A percentile compares a stretch with the other conserved stretches of the same genome.
These are phyloP conservation scores for Fraxinus greggii DNA, from an alignment of 305 asterid species.

Conservation along the genomic window DNA sequence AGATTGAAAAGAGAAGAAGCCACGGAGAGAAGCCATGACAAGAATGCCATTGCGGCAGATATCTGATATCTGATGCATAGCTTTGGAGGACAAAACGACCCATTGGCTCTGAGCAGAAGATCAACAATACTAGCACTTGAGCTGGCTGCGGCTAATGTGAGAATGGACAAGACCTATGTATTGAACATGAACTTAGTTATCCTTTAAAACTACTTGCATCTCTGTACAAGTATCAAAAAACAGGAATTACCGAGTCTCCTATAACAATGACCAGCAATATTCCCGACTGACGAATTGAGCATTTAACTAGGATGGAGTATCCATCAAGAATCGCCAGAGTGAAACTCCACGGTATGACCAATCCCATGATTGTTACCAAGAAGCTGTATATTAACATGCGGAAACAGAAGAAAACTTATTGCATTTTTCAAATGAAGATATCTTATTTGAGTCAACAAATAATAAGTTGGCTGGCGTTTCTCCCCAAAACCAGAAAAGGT, in stretches of 20 bases:
- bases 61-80: constrained; percentile 54
- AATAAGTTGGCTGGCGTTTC: background rate
- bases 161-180: constrained; percentile 53
- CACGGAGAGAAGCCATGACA: constrained; percentile 59
- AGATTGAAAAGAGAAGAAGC: constrained; percentile 66
- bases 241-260: constrained; percentile 68
- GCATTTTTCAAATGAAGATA: background rate
- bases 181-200: constrained; percentile 20
- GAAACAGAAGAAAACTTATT: constrained; percentile 7
- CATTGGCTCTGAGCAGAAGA: constrained; percentile 55
- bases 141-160: constrained; percentile 70
- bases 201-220: background rate
- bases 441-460: background rate
- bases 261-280: constrained; percentile 51
- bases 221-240: constrained; percentile 1
- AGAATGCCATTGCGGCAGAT: constrained; percentile 62
- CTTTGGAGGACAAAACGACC: constrained; percentile 52
- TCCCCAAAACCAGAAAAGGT: background rate
- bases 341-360: constrained; percentile 79
- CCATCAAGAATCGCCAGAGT: constrained; percentile 66
- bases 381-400: constrained; percentile 40
- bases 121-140: constrained; percentile 67
- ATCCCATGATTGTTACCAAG: constrained; percentile 69
- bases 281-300: constrained; percentile 52
- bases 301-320: constrained; percentile 48